Conservation (phyloP, 768 basidiomycete species). For the Tricholoma terreum region DNA sequence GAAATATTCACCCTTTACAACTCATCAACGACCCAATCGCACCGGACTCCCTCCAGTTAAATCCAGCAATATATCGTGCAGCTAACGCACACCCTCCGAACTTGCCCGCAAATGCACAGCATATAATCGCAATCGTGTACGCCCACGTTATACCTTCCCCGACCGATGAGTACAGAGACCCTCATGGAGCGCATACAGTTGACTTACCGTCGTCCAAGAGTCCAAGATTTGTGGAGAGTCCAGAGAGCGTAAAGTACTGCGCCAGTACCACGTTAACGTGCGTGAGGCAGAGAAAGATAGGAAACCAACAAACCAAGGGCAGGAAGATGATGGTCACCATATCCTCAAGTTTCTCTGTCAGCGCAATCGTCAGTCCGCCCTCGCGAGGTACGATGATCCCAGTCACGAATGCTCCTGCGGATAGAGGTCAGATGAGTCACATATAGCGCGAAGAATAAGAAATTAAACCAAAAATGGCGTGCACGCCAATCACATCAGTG, state of each 20-base stretch:
- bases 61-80: slow-evolving; percentile 64
- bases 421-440: background rate
- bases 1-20: slow-evolving; percentile 74
- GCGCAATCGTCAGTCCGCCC: slow-evolving; percentile 76
- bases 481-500: slow-evolving; percentile 89
- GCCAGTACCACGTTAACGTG: background rate
- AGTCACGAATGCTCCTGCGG: slow-evolving; percentile 71
- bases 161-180: background rate
- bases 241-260: slow-evolving; percentile 91
- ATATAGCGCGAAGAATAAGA: background rate
- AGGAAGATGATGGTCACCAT: slow-evolving; percentile 88
- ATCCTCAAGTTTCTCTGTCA: slow-evolving; percentile 98
- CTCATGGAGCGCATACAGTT: background rate
- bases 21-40: slow-evolving; percentile 93
- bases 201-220: slow-evolving; percentile 68
- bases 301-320: slow-evolving; percentile 54
- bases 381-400: slow-evolving; percentile 85
- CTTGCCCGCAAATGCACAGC: slow-evolving; percentile 81
- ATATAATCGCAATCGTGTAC: slow-evolving; percentile 77
- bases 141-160: slow-evolving; percentile 78
- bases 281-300: background rate
- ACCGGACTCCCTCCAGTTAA: slow-evolving; percentile 74
- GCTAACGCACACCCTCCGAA: slow-evolving; percentile 81
- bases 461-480: slow-evolving; percentile 78
- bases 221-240: slow-evolving; percentile 85